Evolutionary conservation across 164 flowering plant species (phyloP), one percentile per base, ranked within the genome.

Genomic region (Euptelea pleiosperma): DNA sequence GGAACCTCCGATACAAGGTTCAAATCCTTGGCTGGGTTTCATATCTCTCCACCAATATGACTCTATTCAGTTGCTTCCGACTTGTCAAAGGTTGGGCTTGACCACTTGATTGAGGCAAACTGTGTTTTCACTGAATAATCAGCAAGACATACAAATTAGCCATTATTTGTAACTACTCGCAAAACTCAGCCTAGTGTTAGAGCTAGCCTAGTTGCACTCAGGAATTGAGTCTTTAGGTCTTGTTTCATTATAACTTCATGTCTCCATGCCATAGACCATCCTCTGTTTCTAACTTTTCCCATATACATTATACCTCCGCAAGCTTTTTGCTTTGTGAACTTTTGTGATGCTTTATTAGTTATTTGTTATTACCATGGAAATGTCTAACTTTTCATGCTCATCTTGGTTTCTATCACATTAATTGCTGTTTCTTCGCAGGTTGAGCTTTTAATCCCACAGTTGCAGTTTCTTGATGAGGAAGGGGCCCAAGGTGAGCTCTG

Each of bases 401-500:
- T 19, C 42, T 34, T 21, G 22, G 9, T 60, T 35, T 61, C 16
- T 36, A 16, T 37, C 26, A 26, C 18, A 1, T 22, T 43, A 30
- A 40, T 6, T 10, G 19, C 3, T 26, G 26, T 45, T 47, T 16
- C 15, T 51, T 62, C 58, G 9, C 77, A 90, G 99, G 99, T 90
- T 15, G 99, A 93, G 75, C 95, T 93, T 62, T 69, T 88, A 66
- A 89, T 93, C 51, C 99, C 99, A 50, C 94, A 90, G 73, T 73
- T 93, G 75, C 89, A 77, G 60, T 93, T 87, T 79, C 87, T 93
- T 70, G 99, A 90, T 59, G 96, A 93, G 52, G 97, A 93, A 80
- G 99, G 99, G 55, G 99, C 99, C 25, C 99, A 93, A 80, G 79
- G 58, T 66, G 97, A 88, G 81, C 89, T 93, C 8, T 93, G 99